phyloP scores from a whole-genome alignment of 768 basidiomycete genomes.

The Xerocomellus chrysenteron region DNA sequence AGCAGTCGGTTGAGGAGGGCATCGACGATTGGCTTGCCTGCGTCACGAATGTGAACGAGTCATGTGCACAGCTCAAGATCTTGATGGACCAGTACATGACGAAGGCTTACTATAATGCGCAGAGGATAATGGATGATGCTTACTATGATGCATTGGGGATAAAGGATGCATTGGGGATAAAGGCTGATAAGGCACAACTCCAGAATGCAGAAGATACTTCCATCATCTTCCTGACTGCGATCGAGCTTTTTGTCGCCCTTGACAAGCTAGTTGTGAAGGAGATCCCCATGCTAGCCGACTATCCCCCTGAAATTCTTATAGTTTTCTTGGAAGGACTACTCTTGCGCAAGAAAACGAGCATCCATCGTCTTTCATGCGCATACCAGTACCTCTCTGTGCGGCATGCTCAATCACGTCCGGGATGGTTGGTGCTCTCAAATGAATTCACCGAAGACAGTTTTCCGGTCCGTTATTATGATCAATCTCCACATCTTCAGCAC shows the following conservation, averaged over 20 bases:
- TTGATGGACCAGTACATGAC: conserved; percentile 29
- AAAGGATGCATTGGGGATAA: no score
- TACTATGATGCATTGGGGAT: no score
- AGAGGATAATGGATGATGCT: no score
- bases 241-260: conserved; percentile 36
- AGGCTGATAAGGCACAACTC: no score
- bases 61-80: conserved; percentile 14
- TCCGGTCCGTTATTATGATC: conserved; percentile 34
- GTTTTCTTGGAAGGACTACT: conserved; percentile 21
- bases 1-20: conserved; percentile 29
- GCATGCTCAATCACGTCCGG: conserved; percentile 9
- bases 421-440: conserved; percentile 34
- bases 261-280: conserved; percentile 25
- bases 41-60: conserved; percentile 3
- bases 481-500: conserved; percentile 19
- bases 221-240: conserved; percentile 36
- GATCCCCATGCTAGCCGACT: conserved; percentile 31
- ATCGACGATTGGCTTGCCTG: conserved; percentile 34
- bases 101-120: background rate
- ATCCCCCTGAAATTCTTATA: conserved; percentile 30
- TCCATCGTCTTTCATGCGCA: conserved; percentile 29
- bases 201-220: conserved; percentile 34
- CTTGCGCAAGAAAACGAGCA: conserved; percentile 24
- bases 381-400: conserved; percentile 34
- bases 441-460: conserved; percentile 25